Conservation (phyloP, 441 rosid species). For the Eruca vesicaria region DNA sequence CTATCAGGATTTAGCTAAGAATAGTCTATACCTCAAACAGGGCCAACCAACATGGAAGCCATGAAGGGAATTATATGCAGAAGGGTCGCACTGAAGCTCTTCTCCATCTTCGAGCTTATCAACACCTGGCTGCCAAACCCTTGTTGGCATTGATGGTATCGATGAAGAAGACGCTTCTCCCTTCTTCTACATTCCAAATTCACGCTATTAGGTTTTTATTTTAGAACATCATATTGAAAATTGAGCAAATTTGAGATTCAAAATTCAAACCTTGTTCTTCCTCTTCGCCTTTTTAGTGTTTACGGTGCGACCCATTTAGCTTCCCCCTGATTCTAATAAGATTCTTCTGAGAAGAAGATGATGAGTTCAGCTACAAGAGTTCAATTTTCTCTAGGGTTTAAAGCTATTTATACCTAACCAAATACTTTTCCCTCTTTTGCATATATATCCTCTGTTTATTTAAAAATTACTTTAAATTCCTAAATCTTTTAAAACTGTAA, state of each 20-base stretch:
- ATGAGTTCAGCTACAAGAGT: not conserved
- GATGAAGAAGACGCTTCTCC: constrained; percentile 58
- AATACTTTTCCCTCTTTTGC: not conserved
- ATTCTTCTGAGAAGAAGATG: not conserved
- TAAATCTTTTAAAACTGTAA: not conserved
- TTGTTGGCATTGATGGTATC: constrained; percentile 58
- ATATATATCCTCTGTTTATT: not conserved
- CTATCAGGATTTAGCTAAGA: no score
- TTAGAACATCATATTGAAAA: not conserved
- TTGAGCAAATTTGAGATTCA: not conserved
- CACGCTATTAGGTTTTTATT: not conserved
- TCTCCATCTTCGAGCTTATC: constrained; percentile 94
- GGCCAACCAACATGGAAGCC: constrained; percentile 97
- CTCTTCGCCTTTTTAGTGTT: constrained; percentile 75
- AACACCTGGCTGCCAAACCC: constrained; percentile 98
- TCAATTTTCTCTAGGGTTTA: constrained; percentile 29
- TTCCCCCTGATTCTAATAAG: not conserved
- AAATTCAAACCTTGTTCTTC: constrained; percentile 57
- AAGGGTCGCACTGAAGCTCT: constrained; percentile 90
- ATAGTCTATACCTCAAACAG: constrained; percentile 61
- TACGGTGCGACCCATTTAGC: constrained; percentile 63
- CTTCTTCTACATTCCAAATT: constrained; percentile 41
- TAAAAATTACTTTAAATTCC: not conserved
- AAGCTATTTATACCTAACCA: constrained; percentile 4
- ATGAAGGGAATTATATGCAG: constrained; percentile 86